These are phyloP conservation scores for Stagonosporopsis cucurbitacearum DNA, from an alignment of 2,329 filamentous ascomycete genomes.

Conservation along the genomic window DNA sequence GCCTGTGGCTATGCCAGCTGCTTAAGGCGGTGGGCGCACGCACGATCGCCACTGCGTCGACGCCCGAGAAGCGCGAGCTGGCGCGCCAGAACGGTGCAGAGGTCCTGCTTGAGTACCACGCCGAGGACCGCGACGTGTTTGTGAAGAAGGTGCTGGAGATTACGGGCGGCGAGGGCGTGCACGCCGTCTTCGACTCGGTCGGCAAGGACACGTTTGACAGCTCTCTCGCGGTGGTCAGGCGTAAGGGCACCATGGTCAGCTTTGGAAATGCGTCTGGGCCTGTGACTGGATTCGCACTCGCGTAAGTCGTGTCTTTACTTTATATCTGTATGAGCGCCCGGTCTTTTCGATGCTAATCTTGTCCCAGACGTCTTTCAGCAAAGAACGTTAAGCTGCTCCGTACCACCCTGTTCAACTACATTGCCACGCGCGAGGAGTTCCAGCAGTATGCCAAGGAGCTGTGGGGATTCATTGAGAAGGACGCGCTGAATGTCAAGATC, in stretches of 20 bases:
- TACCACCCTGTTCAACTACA: conserved; percentile 75
- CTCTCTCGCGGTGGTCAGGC: conserved; percentile 73
- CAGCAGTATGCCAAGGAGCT: conserved; percentile 74
- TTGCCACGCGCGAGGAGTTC: conserved; percentile 65
- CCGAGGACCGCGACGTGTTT: conserved; percentile 55
- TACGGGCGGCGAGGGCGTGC: conserved; percentile 74
- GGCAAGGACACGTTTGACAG: conserved; percentile 85
- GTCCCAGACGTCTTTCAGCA: conserved; percentile 60
- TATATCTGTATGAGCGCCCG: neutral
- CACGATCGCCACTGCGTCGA: conserved; percentile 80
- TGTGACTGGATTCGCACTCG: conserved; percentile 71
- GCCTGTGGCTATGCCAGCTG: conserved; percentile 74
- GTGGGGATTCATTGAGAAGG: conserved; percentile 72
- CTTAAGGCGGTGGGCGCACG: conserved; percentile 74
- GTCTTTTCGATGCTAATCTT: neutral
- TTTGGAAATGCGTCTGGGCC: conserved; percentile 85
- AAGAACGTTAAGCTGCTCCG: conserved; percentile 82
- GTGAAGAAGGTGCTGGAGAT: conserved; percentile 66
- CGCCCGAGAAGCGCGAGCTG: conserved; percentile 72
- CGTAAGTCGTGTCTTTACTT: conserved; percentile 56
- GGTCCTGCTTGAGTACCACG: conserved; percentile 72
- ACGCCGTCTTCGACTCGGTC: conserved; percentile 84
- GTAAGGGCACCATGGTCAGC: conserved; percentile 78
- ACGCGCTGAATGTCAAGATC: conserved; percentile 73
- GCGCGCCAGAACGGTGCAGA: conserved; percentile 75